Conservation (phyloP, 2,329 filamentous ascomycete genomes). For the Anthostomella pinea region DNA sequence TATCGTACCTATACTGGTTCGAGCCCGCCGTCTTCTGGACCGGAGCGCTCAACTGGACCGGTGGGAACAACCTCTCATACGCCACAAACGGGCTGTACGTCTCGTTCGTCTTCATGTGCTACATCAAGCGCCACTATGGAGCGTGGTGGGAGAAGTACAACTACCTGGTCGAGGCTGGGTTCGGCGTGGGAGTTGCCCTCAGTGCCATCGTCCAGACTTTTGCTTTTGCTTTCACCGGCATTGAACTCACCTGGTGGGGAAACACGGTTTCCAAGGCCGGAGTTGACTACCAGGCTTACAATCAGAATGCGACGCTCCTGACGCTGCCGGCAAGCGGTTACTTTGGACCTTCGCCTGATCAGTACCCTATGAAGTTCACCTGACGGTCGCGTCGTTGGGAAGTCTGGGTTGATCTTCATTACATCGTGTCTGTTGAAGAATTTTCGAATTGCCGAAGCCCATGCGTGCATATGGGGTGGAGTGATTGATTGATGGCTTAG, state of each 20-base stretch:
- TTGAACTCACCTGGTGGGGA: conserved; percentile 42
- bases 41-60: conserved; percentile 43
- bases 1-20: conserved; percentile 39
- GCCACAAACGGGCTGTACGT: conserved; percentile 42
- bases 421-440: too few species aligned
- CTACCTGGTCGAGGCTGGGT: conserved; percentile 41
- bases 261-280: conserved; percentile 39
- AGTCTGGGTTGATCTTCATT: too few species aligned
- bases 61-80: conserved; percentile 41
- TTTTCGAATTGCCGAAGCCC: too few species aligned
- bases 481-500: too few species aligned
- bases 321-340: conserved; percentile 32
- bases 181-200: conserved; percentile 42
- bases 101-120: conserved; percentile 43
- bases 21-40: conserved; percentile 41
- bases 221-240: conserved; percentile 38
- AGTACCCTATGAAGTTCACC: too few species aligned
- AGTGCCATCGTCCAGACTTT: conserved; percentile 43
- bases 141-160: conserved; percentile 48
- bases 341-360: too few species aligned
- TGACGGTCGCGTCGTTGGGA: too few species aligned
- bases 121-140: conserved; percentile 33
- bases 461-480: too few species aligned
- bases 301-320: conserved; percentile 23
- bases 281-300: conserved; percentile 28